Evolutionary conservation across 495 filamentous ascomycete genomes (phyloP), one percentile per base, ranked within the genome.

Genomic region (Hypoxylon crocopeplum): DNA sequence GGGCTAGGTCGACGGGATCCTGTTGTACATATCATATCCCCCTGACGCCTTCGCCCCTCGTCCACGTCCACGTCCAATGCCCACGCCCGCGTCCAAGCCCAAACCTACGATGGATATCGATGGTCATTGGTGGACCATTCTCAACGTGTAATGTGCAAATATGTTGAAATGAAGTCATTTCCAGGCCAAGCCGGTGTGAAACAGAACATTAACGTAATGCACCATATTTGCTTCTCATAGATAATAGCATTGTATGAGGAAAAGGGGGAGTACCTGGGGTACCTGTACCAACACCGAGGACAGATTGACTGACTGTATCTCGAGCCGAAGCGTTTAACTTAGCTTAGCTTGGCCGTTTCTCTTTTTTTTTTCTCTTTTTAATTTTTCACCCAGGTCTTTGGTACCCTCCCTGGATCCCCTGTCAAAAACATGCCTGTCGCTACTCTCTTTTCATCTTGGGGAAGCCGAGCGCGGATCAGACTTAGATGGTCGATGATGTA

Each of bases 391-490:
- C 62, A 66, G 62, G 62, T 62, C 62, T 66, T 62, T 61, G 62
- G 62, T 62, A 60, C 56, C 40, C 47, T 42, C 59, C 36, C 15
- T 45, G 56, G 30, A 42, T n/a, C 46, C 55, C 61, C 55, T 64
- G 61, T 42, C 45, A 51, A 17, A 47, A 41, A n/a, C 20, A 59
- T 59, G 55, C 56, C 40, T 61, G 56, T 60, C 41, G 49, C 41
- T 56, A 24, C 33, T 51, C 46, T 56, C 38, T 51, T 48, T 47
- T 66, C 62, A 57, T 66, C 62, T 66, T 61, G 62, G 62, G 62
- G 62, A 62, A 66, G 62, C 62, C 62, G 57, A 59, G 51, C 52
- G 57, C 51, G 56, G 62, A 66, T 66, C 62, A 57, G 56, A 48
- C 56, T 65, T 60, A 58, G 55, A 49, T 48, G 33, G 50, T 52